A percentile compares a stretch with the other conserved stretches of the same genome.
Evolutionary conservation across 768 basidiomycete genomes (phyloP).

Genomic region (Serpula lacrymans): DNA sequence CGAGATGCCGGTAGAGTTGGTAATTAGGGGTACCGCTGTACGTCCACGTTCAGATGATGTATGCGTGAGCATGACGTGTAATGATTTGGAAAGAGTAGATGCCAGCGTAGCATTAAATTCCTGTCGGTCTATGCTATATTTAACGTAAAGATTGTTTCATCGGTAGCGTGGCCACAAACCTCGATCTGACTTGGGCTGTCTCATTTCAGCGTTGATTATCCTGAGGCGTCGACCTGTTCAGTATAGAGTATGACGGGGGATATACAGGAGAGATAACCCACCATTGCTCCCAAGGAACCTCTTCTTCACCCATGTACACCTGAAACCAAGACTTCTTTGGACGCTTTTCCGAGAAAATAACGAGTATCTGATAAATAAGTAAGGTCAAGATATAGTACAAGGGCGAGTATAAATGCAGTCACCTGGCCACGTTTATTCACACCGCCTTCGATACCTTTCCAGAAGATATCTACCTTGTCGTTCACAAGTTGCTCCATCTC

Average conservation of each 20-base stretch:
- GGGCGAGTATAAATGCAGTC: slow-evolving; percentile 7
- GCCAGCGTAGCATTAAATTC: slow-evolving; percentile 59
- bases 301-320: slow-evolving; percentile 70
- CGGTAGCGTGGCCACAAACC: slow-evolving; percentile 34
- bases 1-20: slow-evolving; percentile 71
- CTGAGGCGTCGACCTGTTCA: slow-evolving; percentile 32
- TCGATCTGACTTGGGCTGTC: slow-evolving; percentile 64
- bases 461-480: slow-evolving; percentile 75
- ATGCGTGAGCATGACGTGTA: slow-evolving; percentile 70
- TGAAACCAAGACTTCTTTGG: slow-evolving; percentile 79
- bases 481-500: slow-evolving; percentile 69
- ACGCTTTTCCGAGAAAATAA: slow-evolving; percentile 76
- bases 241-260: slow-evolving; percentile 1
- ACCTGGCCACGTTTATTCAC: slow-evolving; percentile 70
- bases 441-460: slow-evolving; percentile 69
- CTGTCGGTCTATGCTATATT: slow-evolving; percentile 47
- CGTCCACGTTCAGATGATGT: slow-evolving; percentile 79
- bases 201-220: slow-evolving; percentile 77
- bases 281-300: slow-evolving; percentile 89
- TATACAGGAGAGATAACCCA: slow-evolving; percentile 23
- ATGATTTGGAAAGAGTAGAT: slow-evolving; percentile 57
- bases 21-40: slow-evolving; percentile 72
- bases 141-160: not conserved
- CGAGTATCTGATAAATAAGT: slow-evolving; percentile 46
- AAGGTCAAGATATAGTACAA: not conserved